A percentile compares a stretch with the other conserved stretches of the same genome.
Evolutionary conservation across 1,139 yeast genomes (phyloP).

Genomic region (Kodamaea derodonti): DNA sequence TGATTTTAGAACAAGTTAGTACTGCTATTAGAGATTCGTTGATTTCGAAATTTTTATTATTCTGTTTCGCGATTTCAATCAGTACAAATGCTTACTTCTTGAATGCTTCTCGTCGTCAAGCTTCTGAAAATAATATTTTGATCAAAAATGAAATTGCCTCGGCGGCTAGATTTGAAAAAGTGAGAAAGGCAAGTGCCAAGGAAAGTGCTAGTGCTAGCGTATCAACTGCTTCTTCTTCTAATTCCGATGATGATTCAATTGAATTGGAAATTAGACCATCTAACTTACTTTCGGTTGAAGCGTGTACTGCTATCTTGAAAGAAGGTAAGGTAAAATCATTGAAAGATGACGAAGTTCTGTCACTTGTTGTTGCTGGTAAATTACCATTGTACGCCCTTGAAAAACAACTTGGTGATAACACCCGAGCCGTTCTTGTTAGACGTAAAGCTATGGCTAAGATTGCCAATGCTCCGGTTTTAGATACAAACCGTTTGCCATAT

Average conservation of each 20-base stretch:
- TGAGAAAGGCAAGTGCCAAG: conserved; percentile 5
- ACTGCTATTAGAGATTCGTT: conserved; percentile 78
- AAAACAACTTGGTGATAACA: conserved; percentile 79
- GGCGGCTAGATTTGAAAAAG: conserved; percentile 19
- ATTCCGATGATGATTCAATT: conserved; percentile 14
- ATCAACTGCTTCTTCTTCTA: conserved; percentile 1
- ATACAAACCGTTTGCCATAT: conserved; percentile 71
- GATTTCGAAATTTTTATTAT: conserved; percentile 71
- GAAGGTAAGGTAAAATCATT: conserved; percentile 69
- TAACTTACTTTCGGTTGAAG: conserved; percentile 48
- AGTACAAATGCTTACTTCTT: conserved; percentile 80
- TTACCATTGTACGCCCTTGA: conserved; percentile 92
- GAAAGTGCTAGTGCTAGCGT: conserved; percentile 1
- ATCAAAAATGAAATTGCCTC: conserved; percentile 34
- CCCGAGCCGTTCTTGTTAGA: conserved; percentile 90
- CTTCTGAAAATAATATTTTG: conserved; percentile 40
- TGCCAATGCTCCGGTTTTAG: conserved; percentile 79
- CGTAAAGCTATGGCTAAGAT: conserved; percentile 83
- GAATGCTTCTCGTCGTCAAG: conserved; percentile 66
- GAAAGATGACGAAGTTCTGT: conserved; percentile 67
- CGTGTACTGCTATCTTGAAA: conserved; percentile 58
- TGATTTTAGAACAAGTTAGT: conserved; percentile 55
- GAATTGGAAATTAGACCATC: conserved; percentile 26
- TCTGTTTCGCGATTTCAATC: conserved; percentile 71
- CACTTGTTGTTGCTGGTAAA: conserved; percentile 70